A percentile compares a stretch with the other conserved stretches of the same genome.
These are phyloP conservation scores for Pleurotus djamor DNA, from an alignment of 768 basidiomycete species.

Conservation along the genomic window DNA sequence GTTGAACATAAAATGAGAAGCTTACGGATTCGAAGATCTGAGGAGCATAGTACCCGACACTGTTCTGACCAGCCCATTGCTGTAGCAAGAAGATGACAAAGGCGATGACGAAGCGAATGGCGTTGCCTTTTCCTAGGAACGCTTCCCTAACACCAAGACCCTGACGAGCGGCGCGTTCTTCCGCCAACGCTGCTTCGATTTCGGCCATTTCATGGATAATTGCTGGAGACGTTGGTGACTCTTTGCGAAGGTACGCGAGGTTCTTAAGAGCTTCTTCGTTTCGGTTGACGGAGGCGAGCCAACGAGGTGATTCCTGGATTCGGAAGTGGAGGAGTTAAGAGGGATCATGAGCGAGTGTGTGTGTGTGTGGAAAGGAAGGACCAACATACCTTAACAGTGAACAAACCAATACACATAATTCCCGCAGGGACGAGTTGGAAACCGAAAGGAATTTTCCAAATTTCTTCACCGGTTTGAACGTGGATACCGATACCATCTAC, in stretches of 20 bases:
- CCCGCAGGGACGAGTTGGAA: conserved; percentile 58
- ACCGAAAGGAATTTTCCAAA: conserved; percentile 55
- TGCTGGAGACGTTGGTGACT: conserved; percentile 24
- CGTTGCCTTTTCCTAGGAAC: conserved; percentile 80
- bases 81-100: conserved; percentile 78
- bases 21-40: conserved; percentile 68
- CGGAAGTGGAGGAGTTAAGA: conserved; percentile 7
- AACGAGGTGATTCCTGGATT: conserved; percentile 28
- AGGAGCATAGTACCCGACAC: conserved; percentile 74
- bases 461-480: conserved; percentile 27
- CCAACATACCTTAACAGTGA: conserved; percentile 8
- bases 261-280: conserved; percentile 25
- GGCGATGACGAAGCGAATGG: conserved; percentile 79
- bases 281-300: conserved; percentile 32
- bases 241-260: conserved; percentile 28
- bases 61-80: conserved; percentile 85
- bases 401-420: conserved; percentile 37
- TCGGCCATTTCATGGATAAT: conserved; percentile 27
- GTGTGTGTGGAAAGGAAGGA: not conserved
- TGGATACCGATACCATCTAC: conserved; percentile 47
- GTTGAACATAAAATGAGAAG: conserved; percentile 5
- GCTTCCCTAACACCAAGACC: conserved; percentile 69
- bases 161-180: conserved; percentile 44
- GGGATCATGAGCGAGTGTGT: conserved; percentile 7
- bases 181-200: conserved; percentile 27